phyloP scores from a whole-genome alignment of 768 basidiomycete species.

The Cantharellus anzutake region DNA sequence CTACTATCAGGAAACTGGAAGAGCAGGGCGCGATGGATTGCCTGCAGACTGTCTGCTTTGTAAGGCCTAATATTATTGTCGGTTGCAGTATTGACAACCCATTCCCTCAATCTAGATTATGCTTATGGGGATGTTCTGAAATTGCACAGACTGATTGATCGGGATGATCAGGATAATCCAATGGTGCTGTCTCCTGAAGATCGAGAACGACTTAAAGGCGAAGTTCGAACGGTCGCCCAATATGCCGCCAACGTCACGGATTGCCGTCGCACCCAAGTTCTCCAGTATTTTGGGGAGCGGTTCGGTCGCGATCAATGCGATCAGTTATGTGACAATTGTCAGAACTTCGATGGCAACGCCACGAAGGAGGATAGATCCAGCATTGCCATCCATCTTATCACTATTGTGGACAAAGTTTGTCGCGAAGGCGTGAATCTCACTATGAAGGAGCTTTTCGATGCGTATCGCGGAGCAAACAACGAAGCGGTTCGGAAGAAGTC shows the following conservation, averaged over 20 bases:
- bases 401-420: constrained; percentile 32
- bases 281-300: constrained; percentile 72
- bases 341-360: constrained; percentile 25
- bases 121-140: constrained; percentile 35
- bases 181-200: constrained; percentile 32
- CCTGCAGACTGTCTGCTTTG: constrained; percentile 76
- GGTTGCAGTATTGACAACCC: not conserved
- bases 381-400: constrained; percentile 35
- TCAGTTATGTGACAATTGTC: constrained; percentile 70
- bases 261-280: constrained; percentile 74
- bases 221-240: constrained; percentile 46
- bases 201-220: constrained; percentile 45
- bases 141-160: constrained; percentile 39
- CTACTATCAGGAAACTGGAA: constrained; percentile 94
- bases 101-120: constrained; percentile 32
- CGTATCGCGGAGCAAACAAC: constrained; percentile 45
- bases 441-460: constrained; percentile 33
- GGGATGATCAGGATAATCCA: constrained; percentile 21
- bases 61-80: constrained; percentile 20
- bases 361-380: constrained; percentile 38
- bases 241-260: constrained; percentile 68
- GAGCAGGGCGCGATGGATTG: constrained; percentile 81
- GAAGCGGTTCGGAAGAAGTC: constrained; percentile 27
- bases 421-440: constrained; percentile 35
- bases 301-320: constrained; percentile 53